Evolutionary conservation across 139 green algal species (phyloP), one percentile per base, ranked within the genome.

Genomic region (Limnomonas spitsbergensis): DNA sequence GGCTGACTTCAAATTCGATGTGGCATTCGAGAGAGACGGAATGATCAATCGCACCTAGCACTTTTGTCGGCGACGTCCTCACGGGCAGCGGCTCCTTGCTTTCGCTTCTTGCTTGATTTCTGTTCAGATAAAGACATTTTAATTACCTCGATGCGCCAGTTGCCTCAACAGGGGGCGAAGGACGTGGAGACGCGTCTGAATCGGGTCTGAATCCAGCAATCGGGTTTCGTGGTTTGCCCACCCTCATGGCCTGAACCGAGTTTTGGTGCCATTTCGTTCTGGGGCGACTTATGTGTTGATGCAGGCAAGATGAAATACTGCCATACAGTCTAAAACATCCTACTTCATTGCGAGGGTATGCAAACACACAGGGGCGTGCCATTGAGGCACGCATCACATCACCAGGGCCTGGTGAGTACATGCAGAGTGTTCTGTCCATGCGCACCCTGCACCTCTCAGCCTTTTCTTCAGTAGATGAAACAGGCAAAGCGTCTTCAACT

Each of bases 21-120:
- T 53, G 27, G 56, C 7, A 81, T 42, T 39, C 9, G 66, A 72
- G 66, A 2, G 3, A 72, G 27, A 27, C 4, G 66, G 2, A 72
- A 9, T n/a, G 24, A 31, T 3, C 2, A 9, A 6, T 54, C n/a
- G 26, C 27, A 72, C 3, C 27, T 42, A 32, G 54, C 54, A 27
- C 3, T 6, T 69, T 27, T 32, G 54, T 36, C 54, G 54, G 54
- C 54, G 24, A 20, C 24, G 24, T 9, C 54, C 54, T 69, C 54
- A 20, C 3, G 24, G 24, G 6, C 76, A 26, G 20, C 40, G 20
- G 26, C 38, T 31, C 40, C 42, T 2, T 73, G 53, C 40, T 81
- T 81, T 40, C 76, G 76, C 36, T 81, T 81, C 39, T 70, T 81
- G 24, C 61, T 68, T 35, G 9, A 36, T 1, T 4, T 37, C 29